phyloP scores from a whole-genome alignment of 805 yeast genomes.

The Candida boleticola region DNA sequence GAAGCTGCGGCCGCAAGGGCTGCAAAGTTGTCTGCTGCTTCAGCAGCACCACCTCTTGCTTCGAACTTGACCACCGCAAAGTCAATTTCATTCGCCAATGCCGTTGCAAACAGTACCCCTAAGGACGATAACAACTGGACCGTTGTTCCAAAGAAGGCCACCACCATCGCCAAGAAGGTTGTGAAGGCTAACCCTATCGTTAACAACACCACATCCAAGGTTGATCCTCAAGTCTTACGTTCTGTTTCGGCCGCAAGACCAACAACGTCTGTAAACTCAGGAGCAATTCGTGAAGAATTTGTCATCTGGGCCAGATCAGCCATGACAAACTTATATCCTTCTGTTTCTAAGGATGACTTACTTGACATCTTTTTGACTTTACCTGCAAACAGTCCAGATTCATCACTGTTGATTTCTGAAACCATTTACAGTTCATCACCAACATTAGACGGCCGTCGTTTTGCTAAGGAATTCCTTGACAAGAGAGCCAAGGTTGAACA shows the following conservation, averaged over 20 bases:
- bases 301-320: conserved; percentile 70
- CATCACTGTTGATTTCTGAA: conserved; percentile 85
- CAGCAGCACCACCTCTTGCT: conserved; percentile 16
- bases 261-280: conserved; percentile 17
- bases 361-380: conserved; percentile 76
- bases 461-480: conserved; percentile 85
- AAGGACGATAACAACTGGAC: conserved; percentile 42
- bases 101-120: conserved; percentile 27
- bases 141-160: conserved; percentile 18
- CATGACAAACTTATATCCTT: conserved; percentile 64
- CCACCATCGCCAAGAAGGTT: conserved; percentile 40
- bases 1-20: conserved; percentile 31
- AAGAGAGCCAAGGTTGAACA: conserved; percentile 74
- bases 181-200: conserved; percentile 21
- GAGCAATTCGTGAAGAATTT: conserved; percentile 51
- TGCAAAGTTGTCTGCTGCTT: conserved; percentile 15
- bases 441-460: conserved; percentile 91
- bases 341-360: conserved; percentile 76
- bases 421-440: conserved; percentile 86
- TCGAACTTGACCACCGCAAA: conserved; percentile 10
- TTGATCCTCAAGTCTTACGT: conserved; percentile 36
- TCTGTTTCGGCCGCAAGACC: conserved; percentile 33
- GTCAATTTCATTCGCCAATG: conserved; percentile 29
- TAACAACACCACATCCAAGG: conserved; percentile 16
- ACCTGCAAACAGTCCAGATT: conserved; percentile 66